Evolutionary conservation across 495 filamentous ascomycete species (phyloP), one percentile per base, ranked within the genome.

Genomic region (Aspergillus nanangensis): DNA sequence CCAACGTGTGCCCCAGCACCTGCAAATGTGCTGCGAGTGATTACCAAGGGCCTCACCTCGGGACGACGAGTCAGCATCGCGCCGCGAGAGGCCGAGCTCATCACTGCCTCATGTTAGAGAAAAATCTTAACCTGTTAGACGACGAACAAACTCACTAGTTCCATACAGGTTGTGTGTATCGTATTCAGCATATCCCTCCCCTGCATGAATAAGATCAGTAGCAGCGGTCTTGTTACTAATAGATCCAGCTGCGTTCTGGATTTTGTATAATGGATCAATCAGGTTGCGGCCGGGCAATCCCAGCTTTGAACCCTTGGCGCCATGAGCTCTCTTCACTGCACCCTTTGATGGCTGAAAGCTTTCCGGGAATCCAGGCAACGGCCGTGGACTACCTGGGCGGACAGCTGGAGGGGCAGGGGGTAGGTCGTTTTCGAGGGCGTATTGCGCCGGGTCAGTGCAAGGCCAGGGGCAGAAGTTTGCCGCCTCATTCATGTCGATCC

Each of bases 401-500:
- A 88, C 78, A 0, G 81, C 60, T 5, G 85, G 87, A 31, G 82
- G 76, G 1, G 58, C 55, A 0, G 89, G 89, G 3, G 89, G 88
- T 34, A 80, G 77, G 14, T 78, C 66, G 22, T 79, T 76, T 7
- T 76, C 53, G 45, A 65, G 50, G 3, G 80, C 71, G 22, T 71
- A 74, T 0, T 44, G 63, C 3, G 70, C 74, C 0, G 87, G 82
- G 47, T 90, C 67, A 14, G 61, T 58, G 62, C 90, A 95, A 11
- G 88, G 88, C 55, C 79, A 92, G 17, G 70, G 57, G 61, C 89
- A 93, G 45, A 89, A 87, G 58, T 79, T 82, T 24, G 76, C 63
- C 0, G 84, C 85, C 58, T 90, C 87, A 52, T 88, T 89, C 84
- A 90, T 87, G 52, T 90, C 87, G 44, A 93, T 94, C 89, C 89